Conservation (phyloP, 2,329 filamentous ascomycete species). For the Exophiala spinifera region DNA sequence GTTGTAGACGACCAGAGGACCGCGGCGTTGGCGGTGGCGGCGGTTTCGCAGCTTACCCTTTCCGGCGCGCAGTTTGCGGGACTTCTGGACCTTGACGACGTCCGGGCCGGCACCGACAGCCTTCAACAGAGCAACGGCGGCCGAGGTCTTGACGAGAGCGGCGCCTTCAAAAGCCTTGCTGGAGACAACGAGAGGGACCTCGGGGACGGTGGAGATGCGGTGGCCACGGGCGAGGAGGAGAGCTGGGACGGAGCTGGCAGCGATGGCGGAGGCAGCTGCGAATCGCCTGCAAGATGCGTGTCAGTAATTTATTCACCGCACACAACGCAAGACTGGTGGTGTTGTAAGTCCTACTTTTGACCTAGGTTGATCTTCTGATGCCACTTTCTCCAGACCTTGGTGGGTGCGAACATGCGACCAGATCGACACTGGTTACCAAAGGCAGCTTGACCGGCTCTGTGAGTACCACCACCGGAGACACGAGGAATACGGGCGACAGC, state of each 20-base stretch:
- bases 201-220: conserved; percentile 85
- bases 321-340: background rate
- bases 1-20: conserved; percentile 96
- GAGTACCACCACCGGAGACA: conserved; percentile 99
- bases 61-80: conserved; percentile 94
- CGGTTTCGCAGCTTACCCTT: conserved; percentile 99
- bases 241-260: conserved; percentile 90
- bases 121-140: conserved; percentile 82
- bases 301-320: no score
- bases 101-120: conserved; percentile 86
- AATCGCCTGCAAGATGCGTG: conserved; percentile 66
- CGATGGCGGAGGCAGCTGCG: conserved; percentile 93
- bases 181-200: conserved; percentile 96
- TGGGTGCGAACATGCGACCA: conserved; percentile 99
- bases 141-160: conserved; percentile 81
- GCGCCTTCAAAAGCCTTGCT: conserved; percentile 80
- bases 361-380: conserved; percentile 99
- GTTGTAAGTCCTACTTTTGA: conserved; percentile 69
- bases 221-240: conserved; percentile 96
- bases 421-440: conserved; percentile 99
- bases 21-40: conserved; percentile 95
- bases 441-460: conserved; percentile 99
- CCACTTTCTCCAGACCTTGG: conserved; percentile 99
- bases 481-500: conserved; percentile 99
- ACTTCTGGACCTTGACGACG: conserved; percentile 91